Base-by-base conservation (phyloP, 352 stramenopile genomes). In the Pythium monospermum region DNA sequence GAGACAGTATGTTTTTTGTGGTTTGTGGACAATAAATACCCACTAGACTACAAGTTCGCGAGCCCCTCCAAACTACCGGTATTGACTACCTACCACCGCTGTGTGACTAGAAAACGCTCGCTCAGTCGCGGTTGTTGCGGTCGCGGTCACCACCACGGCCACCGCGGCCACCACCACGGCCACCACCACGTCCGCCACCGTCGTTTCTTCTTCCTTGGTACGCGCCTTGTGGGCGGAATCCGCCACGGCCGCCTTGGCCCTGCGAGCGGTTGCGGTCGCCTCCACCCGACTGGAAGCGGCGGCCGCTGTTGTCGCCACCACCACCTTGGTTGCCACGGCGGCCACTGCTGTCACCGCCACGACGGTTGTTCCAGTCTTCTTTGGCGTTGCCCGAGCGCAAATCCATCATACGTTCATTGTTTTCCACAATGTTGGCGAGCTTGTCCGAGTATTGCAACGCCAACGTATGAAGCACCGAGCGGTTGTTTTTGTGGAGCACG, bases 401-500 rank as follows among this genome's bases (percentile, higher is more conserved):
- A 53, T 92, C 84, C 69, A 95, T 88, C 73, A 91, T 87, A 41
- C 82, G 81, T 66, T 95, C 86, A 52, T 95, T 96, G 69, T 89
- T 91, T 63, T 95, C 84, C 26, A 96, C 86, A 30, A 95, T 85
- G 51, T 74, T 70, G 53, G 76, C 76, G 19, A 95, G 76, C 68
- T 94, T 99, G 46, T 99, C 95, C 32, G 94, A 91, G 73, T 98
- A 98, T 72, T 98, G 93, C 18, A 99, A 76, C 28, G 96, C 95
- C 49, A 98, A 72, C 26, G 85, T 80, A 76, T 99, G 97, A 19
- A 99, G 71, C 5, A 73, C 82, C 53, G 90, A 98, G 28, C 93
- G 88, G 62, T 98, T 91, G 31, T 90, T 87, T 68, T 96, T 96
- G 64, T 98, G 87, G 60, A 99, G 77, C 43, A 98, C 77, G 58